phyloP scores from a whole-genome alignment of 345 rosid species.

The Leavenworthia alabamica region DNA sequence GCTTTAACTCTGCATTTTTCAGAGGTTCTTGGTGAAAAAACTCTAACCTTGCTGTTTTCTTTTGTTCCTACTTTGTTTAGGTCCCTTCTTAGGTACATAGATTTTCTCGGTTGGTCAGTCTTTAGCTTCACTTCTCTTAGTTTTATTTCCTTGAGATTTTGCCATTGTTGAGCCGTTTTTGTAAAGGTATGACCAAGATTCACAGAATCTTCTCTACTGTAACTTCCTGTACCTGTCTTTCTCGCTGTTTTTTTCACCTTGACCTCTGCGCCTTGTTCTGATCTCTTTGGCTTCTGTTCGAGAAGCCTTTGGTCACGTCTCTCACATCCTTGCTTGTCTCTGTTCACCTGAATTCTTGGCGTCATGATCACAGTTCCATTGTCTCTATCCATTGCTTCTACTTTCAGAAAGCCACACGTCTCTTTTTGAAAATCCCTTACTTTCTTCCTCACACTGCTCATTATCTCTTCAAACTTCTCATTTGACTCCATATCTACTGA shows the following conservation, averaged over 20 bases:
- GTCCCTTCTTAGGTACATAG: conserved; percentile 53
- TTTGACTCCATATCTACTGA: conserved; percentile 28
- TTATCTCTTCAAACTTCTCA: conserved; percentile 38
- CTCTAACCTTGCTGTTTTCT: conserved; percentile 44
- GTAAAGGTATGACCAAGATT: conserved; percentile 19
- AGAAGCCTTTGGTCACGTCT: conserved; percentile 32
- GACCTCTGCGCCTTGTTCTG: conserved; percentile 19
- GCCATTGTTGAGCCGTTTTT: conserved; percentile 29
- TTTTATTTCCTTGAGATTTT: conserved; percentile 42
- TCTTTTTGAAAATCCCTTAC: conserved; percentile 36
- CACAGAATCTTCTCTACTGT: conserved; percentile 26
- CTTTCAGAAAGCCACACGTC: conserved; percentile 22
- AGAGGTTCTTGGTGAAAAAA: conserved; percentile 51
- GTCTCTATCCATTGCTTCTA: conserved; percentile 19
- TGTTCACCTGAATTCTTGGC: conserved; percentile 40
- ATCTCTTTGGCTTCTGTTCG: conserved; percentile 27
- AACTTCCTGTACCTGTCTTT: conserved; percentile 25
- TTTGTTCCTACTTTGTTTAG: conserved; percentile 39
- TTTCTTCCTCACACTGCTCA: conserved; percentile 36
- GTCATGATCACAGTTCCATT: conserved; percentile 44
- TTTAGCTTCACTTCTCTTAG: conserved; percentile 39
- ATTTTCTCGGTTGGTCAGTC: conserved; percentile 60
- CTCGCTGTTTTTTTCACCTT: conserved; percentile 21
- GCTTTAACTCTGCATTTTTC: conserved; percentile 63
- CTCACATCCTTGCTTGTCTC: conserved; percentile 35